These are phyloP conservation scores for Elsinoe necatrix DNA, from an alignment of 2,329 filamentous ascomycete genomes.

Conservation along the genomic window DNA sequence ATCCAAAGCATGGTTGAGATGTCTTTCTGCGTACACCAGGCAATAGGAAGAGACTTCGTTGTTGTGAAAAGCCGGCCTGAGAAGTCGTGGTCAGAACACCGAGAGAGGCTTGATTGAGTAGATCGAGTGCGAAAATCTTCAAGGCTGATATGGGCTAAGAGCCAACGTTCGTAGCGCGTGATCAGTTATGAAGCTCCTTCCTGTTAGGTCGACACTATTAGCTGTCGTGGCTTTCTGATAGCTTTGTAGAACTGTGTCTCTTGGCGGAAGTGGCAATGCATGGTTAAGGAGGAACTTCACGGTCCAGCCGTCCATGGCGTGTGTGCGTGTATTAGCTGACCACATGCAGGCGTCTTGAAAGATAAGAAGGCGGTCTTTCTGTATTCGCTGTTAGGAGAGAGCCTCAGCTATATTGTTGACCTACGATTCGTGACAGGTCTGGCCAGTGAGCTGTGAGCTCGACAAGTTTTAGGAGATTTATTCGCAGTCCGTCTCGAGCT, in stretches of 20 bases:
- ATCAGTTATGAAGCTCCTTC: too few relatives aligned
- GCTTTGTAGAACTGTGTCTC: neutral
- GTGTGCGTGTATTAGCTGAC: neutral
- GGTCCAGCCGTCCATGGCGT: slow-evolving; percentile 5
- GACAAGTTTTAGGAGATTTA: neutral
- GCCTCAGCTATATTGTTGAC: too few relatives aligned
- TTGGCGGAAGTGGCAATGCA: neutral
- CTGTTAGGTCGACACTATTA: neutral
- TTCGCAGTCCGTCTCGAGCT: neutral
- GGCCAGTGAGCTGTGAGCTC: neutral
- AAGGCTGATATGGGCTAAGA: too few relatives aligned
- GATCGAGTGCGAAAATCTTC: too few relatives aligned
- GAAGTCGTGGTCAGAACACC: too few relatives aligned
- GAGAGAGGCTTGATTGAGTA: too few relatives aligned
- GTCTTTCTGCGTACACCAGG: slow-evolving; percentile 31
- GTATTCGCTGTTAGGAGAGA: neutral
- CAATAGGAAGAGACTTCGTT: slow-evolving; percentile 47
- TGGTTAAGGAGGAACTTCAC: slow-evolving; percentile 4
- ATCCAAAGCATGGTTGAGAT: slow-evolving; percentile 20
- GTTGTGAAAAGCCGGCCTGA: slow-evolving; percentile 39
- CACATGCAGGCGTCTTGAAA: slow-evolving; percentile 4
- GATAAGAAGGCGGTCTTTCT: neutral
- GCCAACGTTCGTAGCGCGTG: too few relatives aligned
- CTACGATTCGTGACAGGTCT: neutral
- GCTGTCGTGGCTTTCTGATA: neutral